These are phyloP conservation scores for Fusarium sp. DNA, from an alignment of 2,329 filamentous ascomycete genomes.

Conservation along the genomic window DNA sequence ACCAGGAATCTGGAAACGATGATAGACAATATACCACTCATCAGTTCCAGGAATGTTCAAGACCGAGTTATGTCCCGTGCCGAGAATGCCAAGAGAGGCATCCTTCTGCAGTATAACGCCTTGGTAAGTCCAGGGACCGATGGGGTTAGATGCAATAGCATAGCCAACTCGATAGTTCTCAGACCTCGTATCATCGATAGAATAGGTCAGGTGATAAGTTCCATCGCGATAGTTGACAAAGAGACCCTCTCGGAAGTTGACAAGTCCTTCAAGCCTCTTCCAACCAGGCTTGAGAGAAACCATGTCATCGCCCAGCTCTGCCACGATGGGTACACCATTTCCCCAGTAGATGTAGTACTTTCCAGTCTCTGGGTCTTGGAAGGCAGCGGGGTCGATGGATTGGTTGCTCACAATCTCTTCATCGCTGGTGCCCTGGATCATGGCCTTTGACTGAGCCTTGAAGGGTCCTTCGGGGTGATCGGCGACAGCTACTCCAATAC, in stretches of 20 bases:
- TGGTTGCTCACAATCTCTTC: conserved; percentile 53
- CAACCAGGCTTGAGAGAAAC: conserved; percentile 51
- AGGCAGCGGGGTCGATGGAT: conserved; percentile 71
- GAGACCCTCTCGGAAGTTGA: conserved; percentile 52
- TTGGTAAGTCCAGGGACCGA: conserved; percentile 57
- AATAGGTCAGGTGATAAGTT: conserved; percentile 60
- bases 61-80: conserved; percentile 57
- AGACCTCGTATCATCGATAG: conserved; percentile 58
- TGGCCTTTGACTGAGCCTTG: conserved; percentile 61
- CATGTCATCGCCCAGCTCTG: conserved; percentile 59
- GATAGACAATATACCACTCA: conserved; percentile 62
- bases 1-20: conserved; percentile 57
- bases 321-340: conserved; percentile 54
- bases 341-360: conserved; percentile 73
- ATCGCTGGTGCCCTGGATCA: conserved; percentile 56
- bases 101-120: conserved; percentile 58
- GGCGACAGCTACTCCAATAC: conserved; percentile 69
- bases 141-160: conserved; percentile 50
- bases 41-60: conserved; percentile 59
- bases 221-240: conserved; percentile 58
- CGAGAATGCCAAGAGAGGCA: conserved; percentile 53
- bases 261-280: conserved; percentile 49
- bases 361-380: conserved; percentile 67
- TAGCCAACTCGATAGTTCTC: conserved; percentile 60
- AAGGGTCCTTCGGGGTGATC: conserved; percentile 70